phyloP scores from a whole-genome alignment of 2,329 filamentous ascomycete genomes.

The Hysterium pulicare region DNA sequence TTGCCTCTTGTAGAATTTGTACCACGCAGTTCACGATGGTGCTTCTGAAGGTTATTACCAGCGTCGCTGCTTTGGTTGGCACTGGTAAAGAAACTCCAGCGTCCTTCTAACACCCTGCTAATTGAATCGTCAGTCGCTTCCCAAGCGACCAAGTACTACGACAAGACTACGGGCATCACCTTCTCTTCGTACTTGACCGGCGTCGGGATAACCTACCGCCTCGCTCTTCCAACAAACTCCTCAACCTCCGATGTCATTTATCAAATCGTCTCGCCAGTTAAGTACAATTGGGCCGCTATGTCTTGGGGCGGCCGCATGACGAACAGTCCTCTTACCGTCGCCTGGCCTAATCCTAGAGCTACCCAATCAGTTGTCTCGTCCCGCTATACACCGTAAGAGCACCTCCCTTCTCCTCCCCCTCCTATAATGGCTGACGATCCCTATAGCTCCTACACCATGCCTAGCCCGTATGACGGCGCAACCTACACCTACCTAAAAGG shows the following conservation, averaged over 20 bases:
- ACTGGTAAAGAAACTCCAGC: conserved; percentile 14
- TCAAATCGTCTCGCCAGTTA: conserved; percentile 24
- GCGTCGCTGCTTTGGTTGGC: conserved; percentile 18
- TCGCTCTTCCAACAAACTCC: conserved; percentile 21
- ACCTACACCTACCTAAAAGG: conserved; percentile 19
- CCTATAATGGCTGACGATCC: background rate
- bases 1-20: too few relatives aligned
- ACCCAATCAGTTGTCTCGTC: conserved; percentile 25
- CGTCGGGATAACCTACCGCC: conserved; percentile 24
- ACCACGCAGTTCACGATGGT: too few relatives aligned
- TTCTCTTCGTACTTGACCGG: conserved; percentile 29
- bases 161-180: conserved; percentile 31
- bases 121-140: too few relatives aligned
- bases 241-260: conserved; percentile 17
- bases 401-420: background rate
- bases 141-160: conserved; percentile 14
- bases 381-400: conserved; percentile 28
- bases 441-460: conserved; percentile 21
- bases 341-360: conserved; percentile 26
- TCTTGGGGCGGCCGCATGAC: conserved; percentile 31
- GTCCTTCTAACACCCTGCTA: conserved; percentile 10
- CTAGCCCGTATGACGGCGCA: conserved; percentile 21
- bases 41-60: too few relatives aligned
- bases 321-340: conserved; percentile 28
- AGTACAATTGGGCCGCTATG: conserved; percentile 28